Base-by-base conservation (phyloP, 768 basidiomycete genomes). In the Phanerochaete carnosa region DNA sequence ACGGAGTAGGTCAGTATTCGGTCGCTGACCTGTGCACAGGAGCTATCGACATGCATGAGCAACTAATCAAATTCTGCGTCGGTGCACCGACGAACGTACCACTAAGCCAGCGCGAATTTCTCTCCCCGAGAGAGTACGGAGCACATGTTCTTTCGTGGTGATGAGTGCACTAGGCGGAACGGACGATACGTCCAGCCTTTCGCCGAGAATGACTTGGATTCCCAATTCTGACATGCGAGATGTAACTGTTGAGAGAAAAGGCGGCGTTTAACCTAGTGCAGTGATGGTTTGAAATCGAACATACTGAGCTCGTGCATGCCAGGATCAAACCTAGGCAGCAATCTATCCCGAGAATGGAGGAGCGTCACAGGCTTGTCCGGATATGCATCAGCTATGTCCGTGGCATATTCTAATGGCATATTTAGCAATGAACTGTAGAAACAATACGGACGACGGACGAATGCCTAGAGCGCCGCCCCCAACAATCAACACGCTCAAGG, bases 401-500 rank as follows among this genome's bases (percentile, higher is more conserved):
- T 80, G 0, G 86, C 85, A 59, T 84, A 84, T 66, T 88, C 87
- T 88, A 62, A 9, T 37, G 33, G 30, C 28, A 23, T 12, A 22
- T 29, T 47, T 29, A 66, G 59, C 52, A 32, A 49, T 30, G 29
- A 26, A 16, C 7, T 13, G 28, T 3, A n/a, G 30, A 30, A 59
- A 23, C 56, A 26, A 19, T 45, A 25, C 4, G 3, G 46, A 50
- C 1, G 25, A 77, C 84, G 65, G 68, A 88, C 87, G 86, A 26
- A 90, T 83, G 3, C 89, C 89, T 5, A 90, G 78, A 0, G 89
- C 86, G 1, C 90, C 89, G 13, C 87, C 88, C 1, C 90, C 89
- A 1, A 89, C 80, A 11, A 90, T 79, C 7, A 90, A 78, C 2
- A 90, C 76, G 45, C 77, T 81, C 1, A 70, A 73, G 0, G 85